Base-by-base conservation (phyloP, 1,284 basidiomycete genomes). In the Phlebopus sp. region DNA sequence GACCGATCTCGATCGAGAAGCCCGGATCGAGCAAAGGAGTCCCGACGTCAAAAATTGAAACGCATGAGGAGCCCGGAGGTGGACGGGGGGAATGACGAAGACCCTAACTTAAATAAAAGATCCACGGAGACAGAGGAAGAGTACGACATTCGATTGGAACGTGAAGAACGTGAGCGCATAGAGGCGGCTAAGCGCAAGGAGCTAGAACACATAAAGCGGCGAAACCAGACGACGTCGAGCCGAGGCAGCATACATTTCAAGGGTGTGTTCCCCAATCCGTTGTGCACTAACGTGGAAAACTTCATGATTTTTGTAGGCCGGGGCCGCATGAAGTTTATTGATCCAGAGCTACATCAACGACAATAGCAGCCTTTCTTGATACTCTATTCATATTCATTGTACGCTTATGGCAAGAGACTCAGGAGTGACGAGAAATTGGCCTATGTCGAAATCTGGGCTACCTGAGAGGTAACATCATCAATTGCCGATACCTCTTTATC, bases 131-230 rank as follows among this genome's bases (percentile, higher is more conserved):
- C 76, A 10, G 77, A 74, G 55, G 78, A 83, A 60, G 84, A 88
- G 59, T 86, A 87, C 55, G 86, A 87, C 59, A 79, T 79, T 0
- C 69, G 86, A 35, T 59, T 88, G 37, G 86, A 87, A 58, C 70
- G 81, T 30, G 86, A 89, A 62, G 85, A 88, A 64, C 75, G 75
- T 23, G 82, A 84, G 56, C 69, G 84, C 23, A 54, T 79, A 0
- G 81, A 75, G 53, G 70, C 65, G 5, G 72, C 68, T 27, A 72
- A 71, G 46, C 72, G 64, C 53, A 66, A 59, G 37, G 77, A 83
- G 49, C 60, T 86, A 27, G 74, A 78, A 53, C 66, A 72, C 38
- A 60, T 85, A 37, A 76, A 74, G 51, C 63, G 68, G 23, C 64
- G 71, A 43, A 54, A 75, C 34, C 60, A 68, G 39, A 66, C 74